Evolutionary conservation across 345 rosid genomes (phyloP).

Genomic region (Pugionium dolabratum): DNA sequence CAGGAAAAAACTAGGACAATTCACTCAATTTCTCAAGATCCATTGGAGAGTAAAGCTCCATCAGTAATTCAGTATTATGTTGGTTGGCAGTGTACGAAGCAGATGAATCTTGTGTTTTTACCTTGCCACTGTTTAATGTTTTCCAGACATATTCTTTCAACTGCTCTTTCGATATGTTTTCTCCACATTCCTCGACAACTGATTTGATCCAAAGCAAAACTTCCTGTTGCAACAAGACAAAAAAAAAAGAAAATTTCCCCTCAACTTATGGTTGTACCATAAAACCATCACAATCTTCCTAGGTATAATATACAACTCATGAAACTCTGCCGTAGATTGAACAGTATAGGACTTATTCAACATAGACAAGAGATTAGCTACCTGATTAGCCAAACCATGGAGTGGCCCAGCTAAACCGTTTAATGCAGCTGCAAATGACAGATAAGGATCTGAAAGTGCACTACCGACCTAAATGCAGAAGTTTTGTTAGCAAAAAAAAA

Average conservation of each 20-base stretch:
- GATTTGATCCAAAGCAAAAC: constrained; percentile 96
- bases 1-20: constrained; percentile 9
- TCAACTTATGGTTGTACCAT: constrained; percentile 12
- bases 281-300: constrained; percentile 21
- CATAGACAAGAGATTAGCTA: constrained; percentile 31
- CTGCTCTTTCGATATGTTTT: constrained; percentile 65
- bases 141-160: constrained; percentile 92
- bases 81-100: background rate
- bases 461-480: constrained; percentile 71
- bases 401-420: constrained; percentile 99
- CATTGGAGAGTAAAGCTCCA: background rate
- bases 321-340: constrained; percentile 20
- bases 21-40: constrained; percentile 3
- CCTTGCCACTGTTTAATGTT: constrained; percentile 95
- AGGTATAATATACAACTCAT: constrained; percentile 4
- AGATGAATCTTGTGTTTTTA: constrained; percentile 33
- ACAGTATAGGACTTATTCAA: background rate
- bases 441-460: constrained; percentile 99
- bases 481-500: constrained; percentile 24
- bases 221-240: constrained; percentile 57
- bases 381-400: constrained; percentile 99
- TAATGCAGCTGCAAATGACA: constrained; percentile 95
- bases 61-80: background rate
- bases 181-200: constrained; percentile 93
- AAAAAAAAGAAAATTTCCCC: constrained; percentile 1